Conservation (phyloP, 768 basidiomycete species). For the Psilocybe sp. region DNA sequence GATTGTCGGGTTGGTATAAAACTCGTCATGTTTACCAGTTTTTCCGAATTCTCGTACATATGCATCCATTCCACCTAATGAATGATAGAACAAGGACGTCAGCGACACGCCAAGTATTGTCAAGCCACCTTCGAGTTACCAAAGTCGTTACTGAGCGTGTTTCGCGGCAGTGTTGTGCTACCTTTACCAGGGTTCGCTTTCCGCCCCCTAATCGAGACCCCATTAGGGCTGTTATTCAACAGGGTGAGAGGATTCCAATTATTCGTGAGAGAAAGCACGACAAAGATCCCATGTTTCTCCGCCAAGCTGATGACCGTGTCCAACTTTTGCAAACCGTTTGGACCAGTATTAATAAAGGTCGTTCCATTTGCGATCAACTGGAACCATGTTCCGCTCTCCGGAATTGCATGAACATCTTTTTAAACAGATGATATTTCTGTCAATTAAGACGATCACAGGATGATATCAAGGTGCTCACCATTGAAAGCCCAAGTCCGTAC, state of each 20-base stretch:
- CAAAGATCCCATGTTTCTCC: conserved; percentile 47
- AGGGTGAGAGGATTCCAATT: conserved; percentile 50
- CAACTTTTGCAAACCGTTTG: conserved; percentile 61
- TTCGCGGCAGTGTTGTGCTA: conserved; percentile 40
- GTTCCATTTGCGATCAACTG: conserved; percentile 57
- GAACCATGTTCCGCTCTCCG: conserved; percentile 61
- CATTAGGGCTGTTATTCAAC: conserved; percentile 17
- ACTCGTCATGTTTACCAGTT: conserved; percentile 47
- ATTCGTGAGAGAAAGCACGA: conserved; percentile 59
- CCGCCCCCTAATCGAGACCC: conserved; percentile 20
- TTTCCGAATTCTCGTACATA: conserved; percentile 52
- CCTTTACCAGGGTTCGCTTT: conserved; percentile 29
- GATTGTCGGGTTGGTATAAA: conserved; percentile 51
- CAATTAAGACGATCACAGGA: neutral
- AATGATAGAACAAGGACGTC: neutral
- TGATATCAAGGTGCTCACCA: conserved; percentile 32
- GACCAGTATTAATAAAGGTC: conserved; percentile 50
- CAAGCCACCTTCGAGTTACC: conserved; percentile 32
- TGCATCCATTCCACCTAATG: conserved; percentile 60
- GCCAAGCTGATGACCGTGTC: conserved; percentile 57
- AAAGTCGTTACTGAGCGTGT: conserved; percentile 60
- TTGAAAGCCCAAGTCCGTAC: conserved; percentile 75
- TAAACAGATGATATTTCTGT: neutral
- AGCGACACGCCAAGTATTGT: conserved; percentile 2
- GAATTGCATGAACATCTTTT: conserved; percentile 49